Evolutionary conservation across 1,139 yeast genomes (phyloP), one percentile per base, ranked within the genome.

Genomic region (Pichia sp.): DNA sequence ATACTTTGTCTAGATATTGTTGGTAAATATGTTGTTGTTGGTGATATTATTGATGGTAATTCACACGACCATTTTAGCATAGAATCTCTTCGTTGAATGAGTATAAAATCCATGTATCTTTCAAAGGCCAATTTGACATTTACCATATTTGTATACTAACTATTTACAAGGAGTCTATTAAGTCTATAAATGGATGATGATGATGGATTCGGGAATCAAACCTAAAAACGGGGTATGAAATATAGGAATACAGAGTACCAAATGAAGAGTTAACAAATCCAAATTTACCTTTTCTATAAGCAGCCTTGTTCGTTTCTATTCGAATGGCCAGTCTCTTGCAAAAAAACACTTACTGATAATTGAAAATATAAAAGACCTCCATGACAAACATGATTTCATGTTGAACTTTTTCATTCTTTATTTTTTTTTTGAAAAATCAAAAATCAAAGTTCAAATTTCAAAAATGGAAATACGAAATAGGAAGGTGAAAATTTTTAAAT

Each of bases 21-120:
- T 6, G 48, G 42, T 19, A 36, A 25, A 34, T 10, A 36, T 18
- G 41, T 18, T 36, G 41, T 31, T 3, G 41, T 19, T 29, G 46
- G 14, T 7, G 54, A 43, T 19, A 36, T 31, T 3, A 30, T 29
- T 22, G 46, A 22, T 14, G 57, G 45, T 14, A 48, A 22, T 4
- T 58, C 62, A 42, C 60, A 34, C 42, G 61, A 62, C 67, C 65
- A 63, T 46, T 47, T 53, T 8, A 63, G 53, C 57, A 62, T 61
- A 41, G 56, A 50, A 27, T 62, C 64, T 48, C 65, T 56, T 51
- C 61, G 59, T 42, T 57, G 59, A 9, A 59, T 34, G 3, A 55
- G 29, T 41, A 56, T 57, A 27, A 59, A 44, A 50, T 63, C 65
- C 51, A 57, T 29, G 48, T 59, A 62, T 39, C 65, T 56, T 42